Evolutionary conservation across 176 grass and related monocot genomes (phyloP).

Genomic region (Leersia perrieri): DNA sequence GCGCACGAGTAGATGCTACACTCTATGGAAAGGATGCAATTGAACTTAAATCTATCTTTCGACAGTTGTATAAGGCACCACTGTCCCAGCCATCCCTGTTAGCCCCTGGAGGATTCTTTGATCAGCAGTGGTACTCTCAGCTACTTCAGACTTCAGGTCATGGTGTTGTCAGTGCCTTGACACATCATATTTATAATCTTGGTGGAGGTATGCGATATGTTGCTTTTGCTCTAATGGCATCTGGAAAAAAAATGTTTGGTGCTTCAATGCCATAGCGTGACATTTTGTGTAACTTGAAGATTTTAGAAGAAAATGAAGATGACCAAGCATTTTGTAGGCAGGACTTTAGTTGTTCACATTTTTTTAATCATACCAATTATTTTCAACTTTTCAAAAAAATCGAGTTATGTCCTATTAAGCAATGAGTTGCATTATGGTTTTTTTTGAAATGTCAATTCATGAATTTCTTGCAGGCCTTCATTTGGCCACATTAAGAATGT

Average conservation of each 20-base stretch:
- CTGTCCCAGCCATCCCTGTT: constrained; percentile 48
- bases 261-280: background rate
- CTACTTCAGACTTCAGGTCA: constrained; percentile 65
- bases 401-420: background rate
- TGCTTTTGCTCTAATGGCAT: background rate
- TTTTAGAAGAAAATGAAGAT: constrained; percentile 12
- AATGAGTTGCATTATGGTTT: background rate
- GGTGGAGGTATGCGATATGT: constrained; percentile 60
- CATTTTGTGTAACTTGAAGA: background rate
- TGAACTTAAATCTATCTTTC: constrained; percentile 60
- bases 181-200: constrained; percentile 84
- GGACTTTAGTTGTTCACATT: background rate
- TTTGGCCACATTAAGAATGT: background rate
- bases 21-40: constrained; percentile 61
- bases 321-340: background rate
- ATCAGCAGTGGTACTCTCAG: constrained; percentile 77
- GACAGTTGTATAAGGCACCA: constrained; percentile 50
- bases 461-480: background rate
- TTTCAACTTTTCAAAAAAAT: background rate
- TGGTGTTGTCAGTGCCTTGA: constrained; percentile 57
- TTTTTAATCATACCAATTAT: background rate
- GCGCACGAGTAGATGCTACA: constrained; percentile 56
- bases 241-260: background rate
- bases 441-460: background rate
- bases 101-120: constrained; percentile 88